These are phyloP conservation scores for Zoysia pacifica DNA, from an alignment of 176 grass and related monocot genomes.

Conservation along the genomic window DNA sequence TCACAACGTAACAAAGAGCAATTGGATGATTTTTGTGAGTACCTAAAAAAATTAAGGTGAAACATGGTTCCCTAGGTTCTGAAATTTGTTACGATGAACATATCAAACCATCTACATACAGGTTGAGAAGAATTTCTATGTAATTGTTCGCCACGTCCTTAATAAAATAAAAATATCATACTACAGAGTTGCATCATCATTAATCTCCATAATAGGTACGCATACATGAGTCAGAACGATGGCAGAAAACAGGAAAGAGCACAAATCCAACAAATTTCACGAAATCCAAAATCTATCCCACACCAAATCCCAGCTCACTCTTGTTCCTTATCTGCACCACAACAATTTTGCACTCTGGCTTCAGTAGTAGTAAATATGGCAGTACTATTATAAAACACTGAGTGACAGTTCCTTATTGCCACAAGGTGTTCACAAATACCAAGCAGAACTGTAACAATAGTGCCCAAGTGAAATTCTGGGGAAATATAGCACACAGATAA, in stretches of 20 bases:
- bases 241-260: not conserved
- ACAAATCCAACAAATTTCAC: not conserved
- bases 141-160: not conserved
- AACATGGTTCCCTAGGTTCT: constrained; percentile 18
- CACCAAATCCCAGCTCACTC: not conserved
- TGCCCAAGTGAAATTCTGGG: not conserved
- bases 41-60: constrained; percentile 2
- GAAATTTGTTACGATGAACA: not conserved
- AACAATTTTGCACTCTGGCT: not conserved
- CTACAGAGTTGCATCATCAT: constrained; percentile 1
- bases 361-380: not conserved
- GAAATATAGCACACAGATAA: not conserved
- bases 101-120: constrained; percentile 6
- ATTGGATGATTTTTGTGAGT: not conserved
- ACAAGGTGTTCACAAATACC: not conserved
- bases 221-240: not conserved
- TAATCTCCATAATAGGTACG: not conserved
- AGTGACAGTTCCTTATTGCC: constrained; percentile 11
- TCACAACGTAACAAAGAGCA: not conserved
- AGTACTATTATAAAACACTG: not conserved
- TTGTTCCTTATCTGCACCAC: not conserved
- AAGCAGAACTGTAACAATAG: not conserved
- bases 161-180: not conserved
- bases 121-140: not conserved
- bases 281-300: constrained; percentile 27